Base-by-base conservation (phyloP, 1,284 basidiomycete genomes). In the Entoloma clypeatum region DNA sequence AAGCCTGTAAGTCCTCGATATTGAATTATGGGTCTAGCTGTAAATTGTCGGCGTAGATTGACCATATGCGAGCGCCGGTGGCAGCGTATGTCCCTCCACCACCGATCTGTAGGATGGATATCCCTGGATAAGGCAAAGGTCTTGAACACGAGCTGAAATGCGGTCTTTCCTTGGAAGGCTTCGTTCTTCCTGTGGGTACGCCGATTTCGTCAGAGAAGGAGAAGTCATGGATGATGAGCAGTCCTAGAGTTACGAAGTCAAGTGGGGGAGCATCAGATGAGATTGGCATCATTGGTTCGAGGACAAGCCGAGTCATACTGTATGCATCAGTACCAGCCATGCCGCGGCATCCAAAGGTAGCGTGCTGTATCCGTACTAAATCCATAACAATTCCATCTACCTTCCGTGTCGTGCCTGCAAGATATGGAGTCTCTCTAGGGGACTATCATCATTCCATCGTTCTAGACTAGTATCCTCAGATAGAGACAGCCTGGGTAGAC, bases 161-260 rank as follows among this genome's bases (percentile, higher is more conserved):
- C n/a, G 42, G 37, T 29, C 67, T 64, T 67, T 60, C 81, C 74
- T 83, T 78, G 17, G 76, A 62, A 11, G 68, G 58, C 21, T 70
- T 49, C 19, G 58, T 66, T 60, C 58, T 65, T 27, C 61, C 74
- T 21, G 65, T 76, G 1, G 72, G 69, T 1, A 66, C 63, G 8
- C 81, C 84, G 16, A 73, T 55, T 22, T 70, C 68, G 51, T 84
- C 79, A 24, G 65, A 56, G 54, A 77, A 85, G 14, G 74, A 69
- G 54, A 92, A 86, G 48, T 86, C 76, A 61, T 94, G 92, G 49
- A 94, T 79, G 51, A 94, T 92, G 65, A 93, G 92, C 81, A 92
- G 82, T n/a, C 91, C 92, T 14, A 88, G 64, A 28, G 81, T 79
- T 11, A 75, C 75, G 44, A 88, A 79, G 30, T 53, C 52, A 24